phyloP scores from a whole-genome alignment of 768 basidiomycete species.

The Panellus pusillus region DNA sequence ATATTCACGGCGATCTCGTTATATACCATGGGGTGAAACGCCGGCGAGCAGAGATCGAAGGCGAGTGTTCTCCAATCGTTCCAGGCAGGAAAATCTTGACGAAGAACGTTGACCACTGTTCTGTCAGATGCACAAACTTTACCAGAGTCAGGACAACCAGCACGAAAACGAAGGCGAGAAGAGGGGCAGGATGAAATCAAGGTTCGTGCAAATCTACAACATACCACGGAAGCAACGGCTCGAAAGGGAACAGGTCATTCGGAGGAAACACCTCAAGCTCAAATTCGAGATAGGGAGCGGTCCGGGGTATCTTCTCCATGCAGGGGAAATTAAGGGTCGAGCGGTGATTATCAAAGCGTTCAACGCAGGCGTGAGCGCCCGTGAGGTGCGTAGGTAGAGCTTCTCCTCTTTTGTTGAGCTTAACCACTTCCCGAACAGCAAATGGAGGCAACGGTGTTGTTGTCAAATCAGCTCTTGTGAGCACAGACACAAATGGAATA shows the following conservation, averaged over 20 bases:
- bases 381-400: not conserved
- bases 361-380: not conserved
- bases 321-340: not conserved
- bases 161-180: not conserved
- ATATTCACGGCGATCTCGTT: not conserved
- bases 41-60: not conserved
- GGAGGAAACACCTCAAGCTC: not conserved
- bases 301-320: not conserved
- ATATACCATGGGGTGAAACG: not conserved
- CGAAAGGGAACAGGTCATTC: too few species aligned
- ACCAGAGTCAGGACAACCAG: not conserved
- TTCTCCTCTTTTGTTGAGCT: not conserved
- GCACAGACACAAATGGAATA: not conserved
- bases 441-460: not conserved
- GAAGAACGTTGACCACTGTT: not conserved
- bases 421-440: not conserved
- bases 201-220: not conserved
- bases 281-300: not conserved
- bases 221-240: too few species aligned
- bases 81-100: not conserved
- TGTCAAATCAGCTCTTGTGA: not conserved
- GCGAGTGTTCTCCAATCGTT: not conserved
- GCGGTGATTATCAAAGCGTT: not conserved
- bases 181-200: not conserved
- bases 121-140: not conserved